These are phyloP conservation scores for Hirschfeldia incana DNA, from an alignment of 345 rosid species.

Conservation along the genomic window DNA sequence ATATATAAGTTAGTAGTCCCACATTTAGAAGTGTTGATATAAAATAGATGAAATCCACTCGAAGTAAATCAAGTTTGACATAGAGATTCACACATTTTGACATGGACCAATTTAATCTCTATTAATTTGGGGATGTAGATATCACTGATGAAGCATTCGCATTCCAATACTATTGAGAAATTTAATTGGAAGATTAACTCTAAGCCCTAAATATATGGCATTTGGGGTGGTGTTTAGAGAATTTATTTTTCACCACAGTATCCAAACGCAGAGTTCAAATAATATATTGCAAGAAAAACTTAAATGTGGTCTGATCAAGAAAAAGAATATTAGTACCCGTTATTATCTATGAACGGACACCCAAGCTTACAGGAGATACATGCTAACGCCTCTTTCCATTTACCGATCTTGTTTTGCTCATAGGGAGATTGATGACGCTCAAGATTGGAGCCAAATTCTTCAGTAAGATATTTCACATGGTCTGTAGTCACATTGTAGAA, in stretches of 20 bases:
- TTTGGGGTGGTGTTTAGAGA: background rate
- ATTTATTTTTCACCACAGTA: background rate
- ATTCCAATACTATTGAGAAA: background rate
- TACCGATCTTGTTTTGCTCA: background rate
- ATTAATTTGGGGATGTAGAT: background rate
- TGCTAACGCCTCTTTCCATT: constrained; percentile 3
- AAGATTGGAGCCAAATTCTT: background rate
- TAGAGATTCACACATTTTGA: background rate
- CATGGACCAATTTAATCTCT: background rate
- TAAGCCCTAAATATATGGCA: background rate
- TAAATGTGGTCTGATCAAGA: background rate
- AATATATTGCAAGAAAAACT: background rate
- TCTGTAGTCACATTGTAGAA: constrained; percentile 12
- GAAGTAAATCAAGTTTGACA: background rate
- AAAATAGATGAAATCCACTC: background rate
- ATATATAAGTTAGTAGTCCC: too few species aligned
- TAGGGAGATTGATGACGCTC: background rate
- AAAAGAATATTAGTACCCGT: background rate
- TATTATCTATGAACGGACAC: background rate
- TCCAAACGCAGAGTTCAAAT: background rate
- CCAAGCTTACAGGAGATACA: background rate
- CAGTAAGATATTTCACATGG: background rate
- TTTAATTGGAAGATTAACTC: background rate
- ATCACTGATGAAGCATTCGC: too few species aligned
- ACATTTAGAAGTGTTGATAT: too few species aligned